Evolutionary conservation across 148 eudicot genomes (phyloP), one percentile per base, ranked within the genome.

Genomic region (Nepenthes gracilis): DNA sequence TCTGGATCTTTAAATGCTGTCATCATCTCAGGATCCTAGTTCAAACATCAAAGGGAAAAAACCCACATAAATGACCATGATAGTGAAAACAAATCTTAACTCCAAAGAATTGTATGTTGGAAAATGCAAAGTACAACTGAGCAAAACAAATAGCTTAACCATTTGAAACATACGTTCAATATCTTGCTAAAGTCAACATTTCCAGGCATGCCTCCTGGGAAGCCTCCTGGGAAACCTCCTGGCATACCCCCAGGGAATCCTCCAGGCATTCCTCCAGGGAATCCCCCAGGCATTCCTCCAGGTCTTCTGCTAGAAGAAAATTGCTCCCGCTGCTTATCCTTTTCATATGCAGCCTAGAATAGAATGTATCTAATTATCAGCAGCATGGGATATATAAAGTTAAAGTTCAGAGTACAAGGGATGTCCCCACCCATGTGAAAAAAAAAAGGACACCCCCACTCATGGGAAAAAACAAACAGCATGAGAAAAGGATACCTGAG

Each of bases 11-110:
- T 67, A 59, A 93, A 89, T 53, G 99, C 95, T 5, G 99, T 76
- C 95, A 93, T 89, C 81, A 93, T 71, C 57, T 93, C 96, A 59
- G 99, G 96, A 67, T 89, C 98, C 98, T 93, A 85, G 47, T 53
- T 57, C 60, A 74, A 67, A 9, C 12, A 66, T n/a, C 37, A 35
- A 59, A n/a, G 64, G 35, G 7, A 60, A 61, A 40, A 51, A 43
- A 15, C 32, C 2, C 58, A 59, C 1, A 32, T 35, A 33, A 50
- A 6, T 15, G 38, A 38, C 37, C 51, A 54, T 8, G 2, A 33
- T 36, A 3, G 33, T 48, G 5, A 13, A 40, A 34, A 32, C 35
- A 43, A 43, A 9, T 1, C 37, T 55, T 36, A 55, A 9, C 35
- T 6, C 13, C 7, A 32, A 33, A 32, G 36, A 1, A 55, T 9